phyloP scores from a whole-genome alignment of 805 yeast species.

The Priceomyces fermenticarens region DNA sequence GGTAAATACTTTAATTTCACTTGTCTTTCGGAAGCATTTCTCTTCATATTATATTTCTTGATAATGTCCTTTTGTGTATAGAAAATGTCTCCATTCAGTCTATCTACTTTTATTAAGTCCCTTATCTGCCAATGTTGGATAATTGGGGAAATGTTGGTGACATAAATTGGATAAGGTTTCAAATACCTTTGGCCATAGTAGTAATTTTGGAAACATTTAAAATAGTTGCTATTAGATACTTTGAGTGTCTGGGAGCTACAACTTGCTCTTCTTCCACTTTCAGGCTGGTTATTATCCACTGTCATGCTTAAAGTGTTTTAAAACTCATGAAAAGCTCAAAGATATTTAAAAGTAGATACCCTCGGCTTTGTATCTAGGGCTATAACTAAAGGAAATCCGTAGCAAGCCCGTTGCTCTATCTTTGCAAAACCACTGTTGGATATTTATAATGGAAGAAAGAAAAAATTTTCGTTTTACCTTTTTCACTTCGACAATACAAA shows the following conservation, averaged over 20 bases:
- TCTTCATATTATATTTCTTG: constrained; percentile 26
- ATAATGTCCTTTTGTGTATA: constrained; percentile 60
- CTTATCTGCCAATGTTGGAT: constrained; percentile 77
- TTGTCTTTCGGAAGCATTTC: constrained; percentile 25
- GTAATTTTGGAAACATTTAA: constrained; percentile 41
- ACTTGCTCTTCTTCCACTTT: too few species aligned
- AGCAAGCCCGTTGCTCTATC: too few species aligned
- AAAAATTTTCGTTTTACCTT: too few species aligned
- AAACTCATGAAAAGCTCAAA: too few species aligned
- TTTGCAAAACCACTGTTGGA: too few species aligned
- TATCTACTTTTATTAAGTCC: constrained; percentile 60
- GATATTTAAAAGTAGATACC: too few species aligned
- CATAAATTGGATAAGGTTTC: constrained; percentile 33
- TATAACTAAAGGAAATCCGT: too few species aligned
- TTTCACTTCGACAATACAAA: too few species aligned
- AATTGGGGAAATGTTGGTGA: constrained; percentile 27
- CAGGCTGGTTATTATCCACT: too few species aligned
- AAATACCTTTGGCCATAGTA: constrained; percentile 38
- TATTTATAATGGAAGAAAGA: too few species aligned
- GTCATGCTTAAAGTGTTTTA: too few species aligned
- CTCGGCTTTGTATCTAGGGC: too few species aligned
- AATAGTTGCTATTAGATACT: constrained; percentile 9
- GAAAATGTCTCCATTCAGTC: constrained; percentile 42
- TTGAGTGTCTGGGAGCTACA: background rate
- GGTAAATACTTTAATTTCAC: constrained; percentile 63